These are phyloP conservation scores for Helotiales sp. DNA, from an alignment of 2,329 filamentous ascomycete species.

Conservation along the genomic window DNA sequence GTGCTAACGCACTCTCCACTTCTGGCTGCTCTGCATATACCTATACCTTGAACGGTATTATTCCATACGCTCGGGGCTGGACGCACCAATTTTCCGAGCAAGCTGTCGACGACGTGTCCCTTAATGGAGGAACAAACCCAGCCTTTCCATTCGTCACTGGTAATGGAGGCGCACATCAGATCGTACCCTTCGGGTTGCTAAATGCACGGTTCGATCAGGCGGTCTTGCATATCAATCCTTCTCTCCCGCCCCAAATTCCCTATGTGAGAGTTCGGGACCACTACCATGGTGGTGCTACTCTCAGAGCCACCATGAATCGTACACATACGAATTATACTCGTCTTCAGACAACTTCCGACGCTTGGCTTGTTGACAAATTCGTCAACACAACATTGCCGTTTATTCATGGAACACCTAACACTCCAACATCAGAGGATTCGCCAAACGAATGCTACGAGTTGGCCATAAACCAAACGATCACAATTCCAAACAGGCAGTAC, in stretches of 20 bases:
- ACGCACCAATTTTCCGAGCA: conserved; percentile 75
- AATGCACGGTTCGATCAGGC: conserved; percentile 62
- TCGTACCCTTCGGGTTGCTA: conserved; percentile 66
- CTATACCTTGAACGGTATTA: conserved; percentile 62
- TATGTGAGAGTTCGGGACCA: conserved; percentile 61
- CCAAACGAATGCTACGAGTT: conserved; percentile 47
- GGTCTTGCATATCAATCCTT: conserved; percentile 62
- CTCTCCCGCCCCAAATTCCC: conserved; percentile 59
- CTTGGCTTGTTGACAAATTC: conserved; percentile 57
- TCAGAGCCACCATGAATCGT: conserved; percentile 59
- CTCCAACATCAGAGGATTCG: conserved; percentile 37
- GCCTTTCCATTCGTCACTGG: conserved; percentile 65
- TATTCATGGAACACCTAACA: conserved; percentile 49
- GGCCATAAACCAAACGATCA: conserved; percentile 48
- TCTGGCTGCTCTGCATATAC: conserved; percentile 70
- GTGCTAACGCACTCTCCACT: conserved; percentile 63
- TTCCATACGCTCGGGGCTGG: conserved; percentile 64
- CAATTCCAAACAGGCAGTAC: conserved; percentile 58
- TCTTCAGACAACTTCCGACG: conserved; percentile 39
- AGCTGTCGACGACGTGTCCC: conserved; percentile 56
- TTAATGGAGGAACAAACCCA: conserved; percentile 50
- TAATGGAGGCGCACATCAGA: conserved; percentile 67
- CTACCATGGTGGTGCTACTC: conserved; percentile 66
- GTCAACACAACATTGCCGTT: conserved; percentile 56
- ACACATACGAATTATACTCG: conserved; percentile 65